Percentiles rank a stretch among this genome's conserved stretches.
Conservation (phyloP, 306 rosid species). For the Quercus gilva region DNA sequence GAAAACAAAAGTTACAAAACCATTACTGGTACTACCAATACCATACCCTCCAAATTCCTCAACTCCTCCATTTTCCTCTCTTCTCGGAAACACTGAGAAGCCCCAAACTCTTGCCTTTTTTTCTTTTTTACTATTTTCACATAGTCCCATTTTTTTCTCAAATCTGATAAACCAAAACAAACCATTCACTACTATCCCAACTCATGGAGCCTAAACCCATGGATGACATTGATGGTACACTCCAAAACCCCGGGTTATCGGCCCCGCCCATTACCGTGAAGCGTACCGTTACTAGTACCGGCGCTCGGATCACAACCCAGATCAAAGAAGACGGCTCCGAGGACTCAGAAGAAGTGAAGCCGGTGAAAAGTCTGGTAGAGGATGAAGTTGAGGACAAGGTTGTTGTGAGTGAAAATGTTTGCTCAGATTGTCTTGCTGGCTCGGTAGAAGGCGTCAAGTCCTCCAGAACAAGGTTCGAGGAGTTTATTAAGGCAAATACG, state of each 20-base stretch:
- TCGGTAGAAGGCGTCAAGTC: not conserved
- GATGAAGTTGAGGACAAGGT: constrained; percentile 8
- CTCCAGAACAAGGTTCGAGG: constrained; percentile 18
- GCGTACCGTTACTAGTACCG: constrained; percentile 45
- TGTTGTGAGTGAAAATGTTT: not conserved
- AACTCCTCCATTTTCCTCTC: not conserved
- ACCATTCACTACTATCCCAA: not conserved
- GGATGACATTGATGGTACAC: not conserved
- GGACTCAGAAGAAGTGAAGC: constrained; percentile 2
- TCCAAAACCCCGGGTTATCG: not conserved
- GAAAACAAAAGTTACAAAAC: too few relatives aligned
- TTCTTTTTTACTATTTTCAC: not conserved
- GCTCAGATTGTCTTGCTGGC: not conserved
- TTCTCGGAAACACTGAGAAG: not conserved
- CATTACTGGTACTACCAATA: too few relatives aligned
- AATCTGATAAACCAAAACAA: not conserved
- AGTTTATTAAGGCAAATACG: constrained; percentile 26
- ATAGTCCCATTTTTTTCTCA: not conserved
- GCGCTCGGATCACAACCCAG: constrained; percentile 45
- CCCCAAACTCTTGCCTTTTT: not conserved
- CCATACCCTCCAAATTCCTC: not conserved
- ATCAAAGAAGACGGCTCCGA: not conserved
- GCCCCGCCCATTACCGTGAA: constrained; percentile 30
- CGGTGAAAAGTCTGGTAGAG: not conserved
- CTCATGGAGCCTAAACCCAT: constrained; percentile 17